Evolutionary conservation across 306 rosid species (phyloP).

Genomic region (Canavalia gladiata): DNA sequence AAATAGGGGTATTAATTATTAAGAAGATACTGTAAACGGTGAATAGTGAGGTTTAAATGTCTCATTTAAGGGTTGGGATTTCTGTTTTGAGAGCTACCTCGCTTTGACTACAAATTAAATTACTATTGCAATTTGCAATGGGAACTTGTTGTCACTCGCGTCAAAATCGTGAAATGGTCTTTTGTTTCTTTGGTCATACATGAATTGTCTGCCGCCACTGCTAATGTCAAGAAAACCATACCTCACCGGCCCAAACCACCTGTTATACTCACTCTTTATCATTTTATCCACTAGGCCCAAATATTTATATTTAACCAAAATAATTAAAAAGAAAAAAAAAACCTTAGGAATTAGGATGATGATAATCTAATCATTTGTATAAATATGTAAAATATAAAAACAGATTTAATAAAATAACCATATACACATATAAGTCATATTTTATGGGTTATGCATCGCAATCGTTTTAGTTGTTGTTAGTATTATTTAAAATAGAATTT

Average conservation of each 20-base stretch:
- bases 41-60: too few species aligned
- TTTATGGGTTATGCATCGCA: constrained; percentile 41
- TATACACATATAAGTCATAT: neutral
- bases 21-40: neutral
- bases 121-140: neutral
- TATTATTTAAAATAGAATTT: constrained; percentile 17
- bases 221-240: neutral
- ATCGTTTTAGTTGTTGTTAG: constrained; percentile 37
- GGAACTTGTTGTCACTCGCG: neutral
- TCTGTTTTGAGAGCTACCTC: neutral
- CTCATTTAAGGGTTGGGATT: neutral
- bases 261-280: neutral
- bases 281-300: neutral
- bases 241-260: neutral
- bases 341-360: neutral
- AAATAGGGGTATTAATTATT: neutral
- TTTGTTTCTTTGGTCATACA: neutral
- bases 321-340: neutral
- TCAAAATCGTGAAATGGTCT: neutral
- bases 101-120: constrained; percentile 21
- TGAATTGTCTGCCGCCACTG: neutral
- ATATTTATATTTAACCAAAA: constrained; percentile 1
- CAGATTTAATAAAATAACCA: neutral
- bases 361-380: neutral
- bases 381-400: neutral